These are phyloP conservation scores for Wallacemonas sp. DNA, from an alignment of 208 protist genomes.

Conservation along the genomic window DNA sequence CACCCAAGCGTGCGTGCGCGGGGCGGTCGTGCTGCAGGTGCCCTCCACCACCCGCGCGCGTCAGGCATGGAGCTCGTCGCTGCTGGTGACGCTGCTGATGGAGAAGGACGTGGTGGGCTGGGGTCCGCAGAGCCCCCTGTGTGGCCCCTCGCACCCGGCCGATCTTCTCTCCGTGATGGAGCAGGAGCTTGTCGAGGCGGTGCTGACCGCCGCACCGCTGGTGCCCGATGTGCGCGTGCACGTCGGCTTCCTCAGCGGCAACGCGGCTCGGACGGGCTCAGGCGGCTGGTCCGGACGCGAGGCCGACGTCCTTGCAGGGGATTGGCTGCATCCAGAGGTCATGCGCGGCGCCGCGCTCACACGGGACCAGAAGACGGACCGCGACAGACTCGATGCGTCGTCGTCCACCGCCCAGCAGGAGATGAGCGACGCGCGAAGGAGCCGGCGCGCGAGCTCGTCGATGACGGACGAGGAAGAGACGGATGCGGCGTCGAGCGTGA, in stretches of 20 bases:
- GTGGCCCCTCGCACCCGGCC: slow-evolving; percentile 55
- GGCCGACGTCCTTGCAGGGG: not conserved
- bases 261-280: not conserved
- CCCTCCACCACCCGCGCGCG: not conserved
- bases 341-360: slow-evolving; percentile 11
- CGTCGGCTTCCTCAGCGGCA: slow-evolving; percentile 23
- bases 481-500: no score
- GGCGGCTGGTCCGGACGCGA: slow-evolving; percentile 12
- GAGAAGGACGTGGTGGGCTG: slow-evolving; percentile 37
- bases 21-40: slow-evolving; percentile 61
- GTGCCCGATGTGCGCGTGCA: slow-evolving; percentile 45
- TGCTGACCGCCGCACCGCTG: slow-evolving; percentile 57
- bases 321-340: slow-evolving; percentile 21
- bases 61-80: slow-evolving; percentile 6
- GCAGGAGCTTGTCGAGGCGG: slow-evolving; percentile 66
- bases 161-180: slow-evolving; percentile 63
- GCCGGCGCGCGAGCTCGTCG: not conserved
- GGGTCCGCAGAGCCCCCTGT: slow-evolving; percentile 63
- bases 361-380: not conserved
- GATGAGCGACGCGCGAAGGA: no score
- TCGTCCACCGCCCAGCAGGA: not conserved
- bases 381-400: not conserved
- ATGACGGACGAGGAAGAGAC: no score
- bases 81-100: slow-evolving; percentile 58
- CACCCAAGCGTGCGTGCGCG: slow-evolving; percentile 37